Conservation (phyloP, 106 monocot genomes). For the Platanthera guangdongensis region DNA sequence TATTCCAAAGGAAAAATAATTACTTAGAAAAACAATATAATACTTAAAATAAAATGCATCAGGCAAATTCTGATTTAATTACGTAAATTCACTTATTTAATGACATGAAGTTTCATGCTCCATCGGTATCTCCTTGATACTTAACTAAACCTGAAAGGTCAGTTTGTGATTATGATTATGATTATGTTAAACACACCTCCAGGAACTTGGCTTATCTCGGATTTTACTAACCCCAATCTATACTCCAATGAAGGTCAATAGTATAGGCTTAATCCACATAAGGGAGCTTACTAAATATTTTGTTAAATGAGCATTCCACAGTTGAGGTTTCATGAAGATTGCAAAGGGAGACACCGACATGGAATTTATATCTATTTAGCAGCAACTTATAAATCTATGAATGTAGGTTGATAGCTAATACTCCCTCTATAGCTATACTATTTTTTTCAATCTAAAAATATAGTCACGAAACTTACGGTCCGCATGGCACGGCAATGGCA, state of each 20-base stretch:
- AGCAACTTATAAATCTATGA: neutral
- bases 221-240: neutral
- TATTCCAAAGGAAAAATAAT: too few relatives aligned
- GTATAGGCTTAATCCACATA: neutral
- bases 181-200: neutral
- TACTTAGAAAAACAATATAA: too few relatives aligned
- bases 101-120: too few relatives aligned
- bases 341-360: neutral
- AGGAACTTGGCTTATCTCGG: neutral
- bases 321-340: neutral
- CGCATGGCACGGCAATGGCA: too few relatives aligned
- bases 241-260: neutral
- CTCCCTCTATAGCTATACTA: neutral
- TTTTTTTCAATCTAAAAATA: too few relatives aligned
- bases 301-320: neutral
- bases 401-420: neutral
- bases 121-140: neutral
- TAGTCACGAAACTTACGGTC: too few relatives aligned
- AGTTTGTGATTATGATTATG: neutral
- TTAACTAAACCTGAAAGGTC: neutral
- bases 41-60: too few relatives aligned
- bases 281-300: neutral
- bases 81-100: too few relatives aligned
- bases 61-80: too few relatives aligned
- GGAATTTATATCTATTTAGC: neutral